phyloP scores from a whole-genome alignment of 2,329 filamentous ascomycete species.

The Colletotrichum lini region DNA sequence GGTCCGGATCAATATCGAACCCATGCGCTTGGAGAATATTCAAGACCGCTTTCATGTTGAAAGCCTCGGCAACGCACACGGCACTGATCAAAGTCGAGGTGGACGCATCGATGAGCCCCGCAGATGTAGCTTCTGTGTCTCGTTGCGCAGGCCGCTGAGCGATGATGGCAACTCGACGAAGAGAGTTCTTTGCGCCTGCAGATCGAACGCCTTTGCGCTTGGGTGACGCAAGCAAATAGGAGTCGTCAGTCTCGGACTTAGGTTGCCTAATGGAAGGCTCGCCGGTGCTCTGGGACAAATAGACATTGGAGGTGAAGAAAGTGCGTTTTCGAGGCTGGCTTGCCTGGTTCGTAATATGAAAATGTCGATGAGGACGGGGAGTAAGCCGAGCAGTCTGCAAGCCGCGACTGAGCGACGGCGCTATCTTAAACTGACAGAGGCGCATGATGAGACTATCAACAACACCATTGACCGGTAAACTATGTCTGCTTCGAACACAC shows the following conservation, averaged over 20 bases:
- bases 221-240: constrained; percentile 1
- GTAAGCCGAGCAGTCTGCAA: constrained; percentile 27
- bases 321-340: constrained; percentile 68
- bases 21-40: constrained; percentile 71
- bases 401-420: constrained; percentile 35
- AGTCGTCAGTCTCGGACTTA: constrained; percentile 24
- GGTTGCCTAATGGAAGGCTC: constrained; percentile 45
- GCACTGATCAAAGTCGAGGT: constrained; percentile 67
- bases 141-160: constrained; percentile 74
- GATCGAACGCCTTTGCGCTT: constrained; percentile 65
- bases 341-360: constrained; percentile 62
- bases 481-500: not conserved
- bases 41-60: constrained; percentile 73
- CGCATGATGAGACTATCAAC: constrained; percentile 33
- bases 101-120: constrained; percentile 50
- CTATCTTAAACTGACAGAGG: constrained; percentile 31
- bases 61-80: constrained; percentile 74
- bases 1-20: constrained; percentile 74
- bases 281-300: constrained; percentile 60
- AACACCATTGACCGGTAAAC: constrained; percentile 26
- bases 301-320: constrained; percentile 78
- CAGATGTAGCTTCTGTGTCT: constrained; percentile 58
- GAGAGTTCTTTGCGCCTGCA: constrained; percentile 75
- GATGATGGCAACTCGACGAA: constrained; percentile 88
- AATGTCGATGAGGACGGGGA: constrained; percentile 50